Conservation (phyloP, 2,329 filamentous ascomycete genomes). For the Curvularia verruculosa region DNA sequence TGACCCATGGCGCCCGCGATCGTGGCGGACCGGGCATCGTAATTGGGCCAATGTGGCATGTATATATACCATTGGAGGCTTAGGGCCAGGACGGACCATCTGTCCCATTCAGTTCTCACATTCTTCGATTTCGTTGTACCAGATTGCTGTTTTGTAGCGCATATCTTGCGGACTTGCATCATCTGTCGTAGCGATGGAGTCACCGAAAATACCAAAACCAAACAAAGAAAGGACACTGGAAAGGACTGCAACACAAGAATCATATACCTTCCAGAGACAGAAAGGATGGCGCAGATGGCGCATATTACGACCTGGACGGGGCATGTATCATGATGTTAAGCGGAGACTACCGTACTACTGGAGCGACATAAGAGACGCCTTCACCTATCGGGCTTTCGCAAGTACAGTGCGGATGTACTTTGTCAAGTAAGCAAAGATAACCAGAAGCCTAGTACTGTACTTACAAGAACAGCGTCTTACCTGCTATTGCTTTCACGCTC, state of each 20-base stretch:
- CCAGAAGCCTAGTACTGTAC: not conserved
- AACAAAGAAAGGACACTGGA: slow-evolving; percentile 9
- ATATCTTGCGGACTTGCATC: not conserved
- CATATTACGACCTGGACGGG: slow-evolving; percentile 54
- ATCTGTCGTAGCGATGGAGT: slow-evolving; percentile 1
- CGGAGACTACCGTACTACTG: slow-evolving; percentile 62
- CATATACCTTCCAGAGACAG: slow-evolving; percentile 46
- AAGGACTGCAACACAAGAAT: slow-evolving; percentile 31
- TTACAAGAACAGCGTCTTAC: slow-evolving; percentile 53
- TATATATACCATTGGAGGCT: slow-evolving; percentile 1
- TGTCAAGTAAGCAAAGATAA: slow-evolving; percentile 53
- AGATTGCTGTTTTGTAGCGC: not conserved
- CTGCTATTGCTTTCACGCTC: slow-evolving; percentile 63
- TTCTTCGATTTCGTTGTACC: not conserved
- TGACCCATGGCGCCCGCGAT: not conserved
- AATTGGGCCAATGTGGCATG: not conserved
- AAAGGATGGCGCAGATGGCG: slow-evolving; percentile 52
- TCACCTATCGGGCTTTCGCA: slow-evolving; percentile 61
- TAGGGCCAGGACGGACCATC: not conserved
- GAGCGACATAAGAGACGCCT: slow-evolving; percentile 62
- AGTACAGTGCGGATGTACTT: slow-evolving; percentile 65
- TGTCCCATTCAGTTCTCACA: not conserved
- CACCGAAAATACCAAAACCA: not conserved
- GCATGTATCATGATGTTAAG: slow-evolving; percentile 62
- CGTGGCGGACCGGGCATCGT: not conserved